Evolutionary conservation across 1,284 basidiomycete species (phyloP).

Genomic region (Apiotrichum brassicae): DNA sequence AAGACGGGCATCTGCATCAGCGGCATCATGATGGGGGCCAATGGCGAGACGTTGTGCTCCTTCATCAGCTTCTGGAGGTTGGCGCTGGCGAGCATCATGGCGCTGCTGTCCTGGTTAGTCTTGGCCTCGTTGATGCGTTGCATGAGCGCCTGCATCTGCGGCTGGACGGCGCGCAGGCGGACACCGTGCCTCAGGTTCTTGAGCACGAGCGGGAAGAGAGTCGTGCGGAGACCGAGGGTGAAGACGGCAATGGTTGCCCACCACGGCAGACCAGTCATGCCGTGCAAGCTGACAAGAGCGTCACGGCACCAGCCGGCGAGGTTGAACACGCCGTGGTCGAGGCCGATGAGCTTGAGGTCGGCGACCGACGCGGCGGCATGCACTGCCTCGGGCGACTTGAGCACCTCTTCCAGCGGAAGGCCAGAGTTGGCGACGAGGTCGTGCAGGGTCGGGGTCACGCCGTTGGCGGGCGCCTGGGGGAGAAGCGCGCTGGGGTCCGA

Average conservation of each 20-base stretch:
- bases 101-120: slow-evolving; percentile 52
- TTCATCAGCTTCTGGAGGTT: slow-evolving; percentile 61
- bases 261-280: slow-evolving; percentile 72
- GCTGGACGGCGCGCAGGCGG: slow-evolving; percentile 61
- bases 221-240: slow-evolving; percentile 61
- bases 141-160: slow-evolving; percentile 56
- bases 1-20: slow-evolving; percentile 72
- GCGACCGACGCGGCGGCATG: slow-evolving; percentile 58
- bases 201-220: slow-evolving; percentile 66
- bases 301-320: slow-evolving; percentile 61
- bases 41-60: slow-evolving; percentile 63
- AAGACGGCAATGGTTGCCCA: slow-evolving; percentile 73
- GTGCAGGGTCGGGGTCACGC: slow-evolving; percentile 33
- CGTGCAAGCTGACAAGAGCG: slow-evolving; percentile 65
- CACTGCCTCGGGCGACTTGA: slow-evolving; percentile 43
- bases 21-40: slow-evolving; percentile 56
- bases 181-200: slow-evolving; percentile 61
- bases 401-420: slow-evolving; percentile 36
- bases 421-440: slow-evolving; percentile 40
- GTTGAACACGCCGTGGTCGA: slow-evolving; percentile 54
- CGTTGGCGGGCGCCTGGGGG: slow-evolving; percentile 33
- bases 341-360: slow-evolving; percentile 69
- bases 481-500: too few species aligned
- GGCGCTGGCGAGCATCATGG: slow-evolving; percentile 54
- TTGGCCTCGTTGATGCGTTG: slow-evolving; percentile 52